These are phyloP conservation scores for Citrus cavaleriei DNA, from an alignment of 345 rosid genomes.

Conservation along the genomic window DNA sequence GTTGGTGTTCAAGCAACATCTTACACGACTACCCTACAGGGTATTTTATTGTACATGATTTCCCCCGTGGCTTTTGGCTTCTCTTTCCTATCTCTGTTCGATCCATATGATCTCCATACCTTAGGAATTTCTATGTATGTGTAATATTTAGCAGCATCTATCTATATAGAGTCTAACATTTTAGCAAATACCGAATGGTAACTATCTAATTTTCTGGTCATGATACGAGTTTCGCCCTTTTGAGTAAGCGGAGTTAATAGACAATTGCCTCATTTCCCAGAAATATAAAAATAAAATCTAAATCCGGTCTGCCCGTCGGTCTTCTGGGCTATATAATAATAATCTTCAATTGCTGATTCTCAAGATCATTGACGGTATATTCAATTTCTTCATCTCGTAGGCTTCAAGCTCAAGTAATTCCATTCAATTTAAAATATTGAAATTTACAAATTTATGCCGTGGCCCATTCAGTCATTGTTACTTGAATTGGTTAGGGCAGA, in stretches of 20 bases:
- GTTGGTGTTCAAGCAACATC: background rate
- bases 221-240: background rate
- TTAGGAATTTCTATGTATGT: background rate
- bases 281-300: background rate
- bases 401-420: too few relatives aligned
- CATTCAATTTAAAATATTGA: too few relatives aligned
- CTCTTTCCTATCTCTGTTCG: background rate
- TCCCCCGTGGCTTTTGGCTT: background rate
- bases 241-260: background rate
- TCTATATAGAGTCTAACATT: background rate
- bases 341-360: background rate
- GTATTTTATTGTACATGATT: background rate
- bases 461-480: too few relatives aligned
- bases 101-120: background rate
- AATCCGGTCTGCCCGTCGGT: background rate
- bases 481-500: too few relatives aligned
- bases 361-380: background rate
- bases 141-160: background rate
- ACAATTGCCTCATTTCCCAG: background rate
- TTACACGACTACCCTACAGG: background rate
- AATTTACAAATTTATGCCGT: too few relatives aligned
- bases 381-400: background rate
- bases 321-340: background rate
- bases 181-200: background rate
- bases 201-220: background rate